Evolutionary conservation across 768 basidiomycete species (phyloP).

Genomic region (Termitomyces sp.): DNA sequence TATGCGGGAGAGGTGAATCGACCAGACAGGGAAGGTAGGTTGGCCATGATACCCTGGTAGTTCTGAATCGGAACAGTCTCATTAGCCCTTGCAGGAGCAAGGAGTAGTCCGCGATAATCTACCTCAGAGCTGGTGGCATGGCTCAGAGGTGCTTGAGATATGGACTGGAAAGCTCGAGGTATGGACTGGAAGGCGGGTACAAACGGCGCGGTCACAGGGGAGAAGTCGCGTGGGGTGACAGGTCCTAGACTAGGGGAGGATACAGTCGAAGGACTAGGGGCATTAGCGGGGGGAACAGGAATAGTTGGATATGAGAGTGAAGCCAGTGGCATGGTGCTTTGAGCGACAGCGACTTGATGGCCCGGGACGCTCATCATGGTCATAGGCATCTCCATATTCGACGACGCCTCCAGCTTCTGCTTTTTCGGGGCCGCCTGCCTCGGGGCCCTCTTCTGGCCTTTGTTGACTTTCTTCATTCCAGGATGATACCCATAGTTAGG

Average conservation of each 20-base stretch:
- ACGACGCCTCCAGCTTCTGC: neutral
- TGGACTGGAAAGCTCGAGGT: neutral
- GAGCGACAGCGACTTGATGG: neutral
- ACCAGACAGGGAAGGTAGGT: neutral
- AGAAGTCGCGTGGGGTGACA: neutral
- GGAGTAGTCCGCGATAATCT: neutral
- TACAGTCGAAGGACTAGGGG: neutral
- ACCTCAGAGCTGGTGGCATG: neutral
- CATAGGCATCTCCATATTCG: neutral
- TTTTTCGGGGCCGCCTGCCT: neutral
- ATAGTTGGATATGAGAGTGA: neutral
- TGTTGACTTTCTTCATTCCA: neutral
- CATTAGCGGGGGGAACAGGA: neutral
- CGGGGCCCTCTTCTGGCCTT: neutral
- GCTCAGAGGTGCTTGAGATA: neutral
- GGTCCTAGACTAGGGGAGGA: neutral
- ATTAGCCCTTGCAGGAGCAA: neutral
- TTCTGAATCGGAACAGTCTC: neutral
- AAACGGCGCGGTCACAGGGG: neutral
- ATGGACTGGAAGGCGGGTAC: neutral
- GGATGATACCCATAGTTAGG: neutral
- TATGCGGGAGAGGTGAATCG: neutral
- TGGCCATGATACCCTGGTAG: neutral
- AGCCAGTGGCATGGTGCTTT: neutral
- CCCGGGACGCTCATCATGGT: neutral